A percentile compares a stretch with the other conserved stretches of the same genome.
Conservation (phyloP, 768 basidiomycete genomes). For the Termitomyces bulborhizus region DNA sequence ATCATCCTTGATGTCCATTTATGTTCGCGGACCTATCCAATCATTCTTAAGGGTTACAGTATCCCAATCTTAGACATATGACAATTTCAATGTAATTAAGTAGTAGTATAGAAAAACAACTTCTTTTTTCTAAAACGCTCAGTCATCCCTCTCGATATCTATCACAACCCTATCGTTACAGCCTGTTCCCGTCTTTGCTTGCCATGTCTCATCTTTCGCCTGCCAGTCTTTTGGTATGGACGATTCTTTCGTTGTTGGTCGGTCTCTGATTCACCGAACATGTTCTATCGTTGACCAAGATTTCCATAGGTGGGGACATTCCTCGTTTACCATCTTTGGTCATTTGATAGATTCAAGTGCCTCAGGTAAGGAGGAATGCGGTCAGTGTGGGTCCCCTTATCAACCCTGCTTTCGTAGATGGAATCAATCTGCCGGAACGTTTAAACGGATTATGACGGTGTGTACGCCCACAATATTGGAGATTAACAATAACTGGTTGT, state of each 20-base stretch:
- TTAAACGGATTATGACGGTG: conserved; percentile 68
- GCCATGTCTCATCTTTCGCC: conserved; percentile 58
- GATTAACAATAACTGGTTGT: neutral
- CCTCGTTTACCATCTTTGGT: conserved; percentile 70
- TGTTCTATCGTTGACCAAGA: neutral
- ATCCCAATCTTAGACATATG: too few species aligned
- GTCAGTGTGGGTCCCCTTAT: neutral
- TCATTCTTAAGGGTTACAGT: too few species aligned
- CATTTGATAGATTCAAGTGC: conserved; percentile 75
- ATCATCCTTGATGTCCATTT: too few species aligned
- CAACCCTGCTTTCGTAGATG: conserved; percentile 37
- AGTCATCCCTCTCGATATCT: too few species aligned
- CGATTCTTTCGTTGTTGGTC: conserved; percentile 47
- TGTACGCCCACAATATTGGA: conserved; percentile 13
- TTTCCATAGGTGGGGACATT: conserved; percentile 49
- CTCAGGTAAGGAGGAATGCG: conserved; percentile 38
- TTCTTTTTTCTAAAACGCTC: too few species aligned
- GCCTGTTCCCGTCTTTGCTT: conserved; percentile 4
- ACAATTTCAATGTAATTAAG: too few species aligned
- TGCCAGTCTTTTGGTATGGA: conserved; percentile 57
- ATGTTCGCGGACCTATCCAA: too few species aligned
- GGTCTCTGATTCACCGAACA: conserved; percentile 15
- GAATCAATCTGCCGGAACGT: conserved; percentile 66
- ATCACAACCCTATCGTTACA: too few species aligned
- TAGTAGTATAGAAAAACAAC: too few species aligned